Evolutionary conservation across 2,329 filamentous ascomycete genomes (phyloP), one percentile per base, ranked within the genome.

Genomic region (Ambrosiella cleistominuta): DNA sequence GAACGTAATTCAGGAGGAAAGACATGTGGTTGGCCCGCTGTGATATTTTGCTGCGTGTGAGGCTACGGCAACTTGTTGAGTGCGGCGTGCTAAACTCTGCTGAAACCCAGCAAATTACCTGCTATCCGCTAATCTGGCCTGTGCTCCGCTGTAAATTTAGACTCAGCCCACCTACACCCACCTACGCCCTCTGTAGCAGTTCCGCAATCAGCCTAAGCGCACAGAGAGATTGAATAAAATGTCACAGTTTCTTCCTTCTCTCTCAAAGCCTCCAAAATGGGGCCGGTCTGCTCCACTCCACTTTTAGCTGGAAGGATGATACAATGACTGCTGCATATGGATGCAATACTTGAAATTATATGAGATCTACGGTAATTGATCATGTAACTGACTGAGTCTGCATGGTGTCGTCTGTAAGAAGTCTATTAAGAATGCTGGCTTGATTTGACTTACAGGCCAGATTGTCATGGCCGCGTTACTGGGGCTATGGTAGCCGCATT

Each of bases 1-100:
- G 59, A 61, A 58, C 57, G 19, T 47, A 56, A 47, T 58, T 57
- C 47, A 59, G 59, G 53, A 54, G 50, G 42, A 59, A 15, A 47
- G n/a, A 47, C 44, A 17, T 27, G 27, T 27, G 44, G 42, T 19
- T 47, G 37, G 53, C 37, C 45, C 39, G 45, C 53, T 53, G 51
- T 47, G 44, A 47, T 59, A 53, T 56, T 56, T 47, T 19, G 40
- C 11, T 47, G n/a, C 11, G n/a, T 15, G 44, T 47, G 44, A 47
- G 44, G 44, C 44, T 47, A 15, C 44, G 8, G 7, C 44, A 47
- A 15, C 44, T 47, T 7, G 44, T n/a, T n/a, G 17, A 47, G n/a
- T 15, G n/a, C 4, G 44, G 8, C 44, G 12, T 47, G 9, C 44
- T 47, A 47, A 47, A 47, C 44, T 47, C n/a, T 17, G 11, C 44